A percentile compares a stretch with the other conserved stretches of the same genome.
Conservation (phyloP, 257 asterid genomes). For the Solanum ahanhuiri region DNA sequence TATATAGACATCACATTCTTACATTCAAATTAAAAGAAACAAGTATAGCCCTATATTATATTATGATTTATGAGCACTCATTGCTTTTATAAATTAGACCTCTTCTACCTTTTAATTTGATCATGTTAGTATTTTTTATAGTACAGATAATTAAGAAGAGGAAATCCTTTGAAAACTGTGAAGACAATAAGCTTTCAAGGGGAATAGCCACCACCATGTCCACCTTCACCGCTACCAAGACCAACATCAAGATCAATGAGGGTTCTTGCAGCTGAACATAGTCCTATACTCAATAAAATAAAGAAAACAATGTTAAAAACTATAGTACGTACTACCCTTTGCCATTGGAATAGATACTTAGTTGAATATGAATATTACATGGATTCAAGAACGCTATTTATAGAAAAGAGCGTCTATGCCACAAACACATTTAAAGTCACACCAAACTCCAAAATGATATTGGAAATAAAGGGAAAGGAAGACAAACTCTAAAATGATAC, state of each 20-base stretch:
- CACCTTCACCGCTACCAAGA: no score
- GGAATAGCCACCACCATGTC: slow-evolving; percentile 23
- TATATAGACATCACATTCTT: no score
- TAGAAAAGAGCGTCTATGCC: slow-evolving; percentile 28
- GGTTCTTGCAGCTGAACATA: slow-evolving; percentile 55
- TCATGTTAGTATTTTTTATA: neutral
- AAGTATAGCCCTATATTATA: neutral
- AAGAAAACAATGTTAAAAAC: slow-evolving; percentile 22
- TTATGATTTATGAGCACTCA: neutral
- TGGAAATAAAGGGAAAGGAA: neutral
- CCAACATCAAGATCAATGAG: slow-evolving; percentile 22
- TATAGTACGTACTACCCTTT: neutral
- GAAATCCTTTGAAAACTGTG: neutral
- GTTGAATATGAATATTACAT: slow-evolving; percentile 10
- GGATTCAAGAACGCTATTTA: slow-evolving; percentile 25
- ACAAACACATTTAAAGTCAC: slow-evolving; percentile 1
- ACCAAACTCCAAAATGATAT: neutral
- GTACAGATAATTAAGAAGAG: neutral
- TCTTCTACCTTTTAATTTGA: neutral
- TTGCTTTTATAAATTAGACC: neutral
- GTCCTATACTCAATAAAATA: slow-evolving; percentile 21
- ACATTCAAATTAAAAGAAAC: neutral
- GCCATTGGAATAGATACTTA: slow-evolving; percentile 17
- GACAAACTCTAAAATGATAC: neutral
- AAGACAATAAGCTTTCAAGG: slow-evolving; percentile 12